These are phyloP conservation scores for Globomyces pollinis-pini DNA, from an alignment of 192 early-diverging fungal genomes.

Conservation along the genomic window DNA sequence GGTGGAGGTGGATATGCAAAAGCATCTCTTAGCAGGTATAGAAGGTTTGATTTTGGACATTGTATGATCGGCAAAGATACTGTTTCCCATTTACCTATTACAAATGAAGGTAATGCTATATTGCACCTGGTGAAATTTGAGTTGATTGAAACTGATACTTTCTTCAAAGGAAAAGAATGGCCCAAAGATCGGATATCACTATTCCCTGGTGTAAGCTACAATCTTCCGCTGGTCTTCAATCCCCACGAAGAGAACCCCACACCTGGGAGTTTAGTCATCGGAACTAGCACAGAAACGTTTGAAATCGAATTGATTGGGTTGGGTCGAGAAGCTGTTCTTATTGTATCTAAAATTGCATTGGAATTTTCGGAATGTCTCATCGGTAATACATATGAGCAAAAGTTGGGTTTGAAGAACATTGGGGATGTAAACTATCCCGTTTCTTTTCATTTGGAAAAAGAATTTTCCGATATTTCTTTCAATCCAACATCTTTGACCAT, in stretches of 20 bases:
- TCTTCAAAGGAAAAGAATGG: constrained; percentile 48
- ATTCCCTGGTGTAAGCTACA: constrained; percentile 46
- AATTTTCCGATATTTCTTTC: constrained; percentile 46
- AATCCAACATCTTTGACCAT: constrained; percentile 46
- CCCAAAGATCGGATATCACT: constrained; percentile 41
- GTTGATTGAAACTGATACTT: constrained; percentile 50
- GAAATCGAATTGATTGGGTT: constrained; percentile 56
- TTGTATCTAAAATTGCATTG: constrained; percentile 49
- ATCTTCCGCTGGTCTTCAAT: constrained; percentile 55
- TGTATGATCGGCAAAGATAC: constrained; percentile 64
- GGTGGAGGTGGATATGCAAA: constrained; percentile 54
- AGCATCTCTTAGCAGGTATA: constrained; percentile 44
- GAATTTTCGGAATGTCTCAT: constrained; percentile 59
- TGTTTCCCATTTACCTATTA: constrained; percentile 46
- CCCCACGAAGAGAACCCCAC: constrained; percentile 54
- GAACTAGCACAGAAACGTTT: constrained; percentile 42
- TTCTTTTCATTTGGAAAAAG: constrained; percentile 45
- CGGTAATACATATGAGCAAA: constrained; percentile 59
- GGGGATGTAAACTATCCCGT: constrained; percentile 64
- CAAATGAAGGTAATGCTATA: constrained; percentile 59
- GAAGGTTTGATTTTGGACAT: constrained; percentile 58
- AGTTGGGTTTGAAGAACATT: constrained; percentile 55
- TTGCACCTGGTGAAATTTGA: constrained; percentile 51
- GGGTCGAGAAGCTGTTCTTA: constrained; percentile 55
- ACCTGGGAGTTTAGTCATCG: constrained; percentile 43